Evolutionary conservation across 805 yeast genomes (phyloP).

Genomic region (Candida sanyiensis): DNA sequence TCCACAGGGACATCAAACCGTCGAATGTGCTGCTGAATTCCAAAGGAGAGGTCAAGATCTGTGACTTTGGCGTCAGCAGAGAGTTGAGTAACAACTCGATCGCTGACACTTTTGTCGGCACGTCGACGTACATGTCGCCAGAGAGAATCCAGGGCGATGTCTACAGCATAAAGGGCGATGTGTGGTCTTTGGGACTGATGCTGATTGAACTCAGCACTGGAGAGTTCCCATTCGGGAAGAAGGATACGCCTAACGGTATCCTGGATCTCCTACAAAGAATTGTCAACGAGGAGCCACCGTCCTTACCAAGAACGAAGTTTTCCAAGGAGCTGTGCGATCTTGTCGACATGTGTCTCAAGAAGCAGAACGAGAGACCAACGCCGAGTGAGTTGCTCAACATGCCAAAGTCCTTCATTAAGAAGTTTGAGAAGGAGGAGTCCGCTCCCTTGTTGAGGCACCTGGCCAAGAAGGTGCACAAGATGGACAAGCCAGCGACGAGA

Average conservation of each 20-base stretch:
- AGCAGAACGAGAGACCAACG: constrained; percentile 58
- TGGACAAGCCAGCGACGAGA: constrained; percentile 5
- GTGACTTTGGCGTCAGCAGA: constrained; percentile 96
- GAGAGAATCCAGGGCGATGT: constrained; percentile 94
- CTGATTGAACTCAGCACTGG: constrained; percentile 86
- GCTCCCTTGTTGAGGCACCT: constrained; percentile 35
- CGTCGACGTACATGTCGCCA: constrained; percentile 96
- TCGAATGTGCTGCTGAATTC: constrained; percentile 86
- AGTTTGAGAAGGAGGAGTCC: constrained; percentile 29
- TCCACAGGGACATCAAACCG: constrained; percentile 95
- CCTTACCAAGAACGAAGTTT: constrained; percentile 40
- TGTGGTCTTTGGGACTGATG: constrained; percentile 94
- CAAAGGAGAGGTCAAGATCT: constrained; percentile 80
- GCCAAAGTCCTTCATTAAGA: constrained; percentile 29
- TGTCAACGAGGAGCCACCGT: constrained; percentile 89
- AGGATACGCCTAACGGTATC: constrained; percentile 73
- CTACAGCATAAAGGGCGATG: constrained; percentile 92
- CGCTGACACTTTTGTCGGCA: constrained; percentile 97
- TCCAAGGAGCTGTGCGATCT: constrained; percentile 53
- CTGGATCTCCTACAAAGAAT: constrained; percentile 86
- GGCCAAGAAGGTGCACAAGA: constrained; percentile 31
- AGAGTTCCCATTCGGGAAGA: constrained; percentile 66
- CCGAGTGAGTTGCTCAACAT: constrained; percentile 59
- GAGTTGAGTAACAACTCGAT: constrained; percentile 81
- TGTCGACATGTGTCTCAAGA: constrained; percentile 69